Percentiles rank a stretch among this genome's conserved stretches.
Conservation (phyloP, 108 stramenopile species). For the Cyclotella distinguenda region DNA sequence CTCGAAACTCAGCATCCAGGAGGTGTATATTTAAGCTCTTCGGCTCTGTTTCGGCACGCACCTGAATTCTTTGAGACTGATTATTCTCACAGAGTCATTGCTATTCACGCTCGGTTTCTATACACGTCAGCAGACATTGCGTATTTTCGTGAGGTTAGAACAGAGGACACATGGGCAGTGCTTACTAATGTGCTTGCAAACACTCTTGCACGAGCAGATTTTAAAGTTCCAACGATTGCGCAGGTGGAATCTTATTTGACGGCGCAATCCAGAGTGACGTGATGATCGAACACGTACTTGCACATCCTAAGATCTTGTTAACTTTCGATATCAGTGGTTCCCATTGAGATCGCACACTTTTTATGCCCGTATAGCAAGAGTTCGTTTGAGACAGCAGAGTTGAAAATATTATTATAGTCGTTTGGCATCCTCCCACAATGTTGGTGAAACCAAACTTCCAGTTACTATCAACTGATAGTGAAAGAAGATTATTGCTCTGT, state of each 20-base stretch:
- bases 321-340: no score
- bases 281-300: background rate
- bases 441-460: no score
- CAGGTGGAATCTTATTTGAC: constrained; percentile 18
- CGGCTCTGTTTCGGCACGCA: constrained; percentile 28
- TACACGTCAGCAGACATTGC: constrained; percentile 29
- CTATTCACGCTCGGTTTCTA: constrained; percentile 28
- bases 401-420: no score
- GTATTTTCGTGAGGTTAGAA: constrained; percentile 20
- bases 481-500: no score
- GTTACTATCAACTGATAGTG: no score
- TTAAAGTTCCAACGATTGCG: constrained; percentile 24
- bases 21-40: constrained; percentile 22
- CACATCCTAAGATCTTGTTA: no score
- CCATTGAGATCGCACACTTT: no score
- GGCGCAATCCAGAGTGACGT: background rate
- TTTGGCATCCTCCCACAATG: no score
- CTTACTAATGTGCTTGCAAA: constrained; percentile 19
- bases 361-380: no score
- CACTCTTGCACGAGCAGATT: constrained; percentile 22
- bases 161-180: constrained; percentile 16
- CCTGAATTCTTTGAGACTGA: constrained; percentile 36
- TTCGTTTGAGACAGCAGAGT: no score
- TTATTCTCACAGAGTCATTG: constrained; percentile 17
- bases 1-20: constrained; percentile 21